Base-by-base conservation (phyloP, 176 grass and related monocot genomes). In the Musa beccarii region DNA sequence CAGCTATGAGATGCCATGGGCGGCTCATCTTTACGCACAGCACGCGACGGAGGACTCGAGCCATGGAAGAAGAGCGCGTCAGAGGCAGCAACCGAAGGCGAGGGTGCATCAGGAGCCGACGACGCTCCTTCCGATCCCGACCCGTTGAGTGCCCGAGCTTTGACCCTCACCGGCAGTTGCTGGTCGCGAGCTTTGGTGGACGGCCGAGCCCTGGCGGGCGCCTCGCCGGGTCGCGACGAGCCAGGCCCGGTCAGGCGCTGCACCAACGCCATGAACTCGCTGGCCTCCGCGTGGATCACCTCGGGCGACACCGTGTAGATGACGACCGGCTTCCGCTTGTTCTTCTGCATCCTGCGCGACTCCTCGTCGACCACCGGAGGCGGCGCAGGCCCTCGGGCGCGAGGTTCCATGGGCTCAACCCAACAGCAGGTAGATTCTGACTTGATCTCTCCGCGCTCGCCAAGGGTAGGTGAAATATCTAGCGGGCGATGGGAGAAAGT, bases 251-350 rank as follows among this genome's bases (percentile, higher is more conserved):
- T 61, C 5, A 61, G 57, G 57, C 57, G 57, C 57, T 61, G 57
- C 15, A 61, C 57, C 57, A 61, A 8, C 16, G 16, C 57, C 57
- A 61, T 61, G 57, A 61, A 61, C 57, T 61, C 57, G 57, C 57
- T 61, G 57, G 57, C 57, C 14, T 61, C 57, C 3, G 57, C 57
- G 57, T 61, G 57, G 57, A 61, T 61, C 57, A 61, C 57, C 57
- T 61, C 16, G 57, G 57, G 57, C 57, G 57, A 20, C 57, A 61
- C 57, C 19, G n/a, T 61, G 57, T 61, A 61, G 57, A 61, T 61
- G 57, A 61, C 57, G 16, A 61, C 57, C 57, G 57, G 57, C 57
- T 61, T 61, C 57, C 57, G 57, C 57, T n/a, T 61, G 57, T n/a
- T 8, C 57, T 61, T 61, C 17, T 61, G 57, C 6, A 61, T 21